Percentiles rank a stretch among this genome's conserved stretches.
Conservation (phyloP, 176 grass and related monocot species). For the Carex littledalei region DNA sequence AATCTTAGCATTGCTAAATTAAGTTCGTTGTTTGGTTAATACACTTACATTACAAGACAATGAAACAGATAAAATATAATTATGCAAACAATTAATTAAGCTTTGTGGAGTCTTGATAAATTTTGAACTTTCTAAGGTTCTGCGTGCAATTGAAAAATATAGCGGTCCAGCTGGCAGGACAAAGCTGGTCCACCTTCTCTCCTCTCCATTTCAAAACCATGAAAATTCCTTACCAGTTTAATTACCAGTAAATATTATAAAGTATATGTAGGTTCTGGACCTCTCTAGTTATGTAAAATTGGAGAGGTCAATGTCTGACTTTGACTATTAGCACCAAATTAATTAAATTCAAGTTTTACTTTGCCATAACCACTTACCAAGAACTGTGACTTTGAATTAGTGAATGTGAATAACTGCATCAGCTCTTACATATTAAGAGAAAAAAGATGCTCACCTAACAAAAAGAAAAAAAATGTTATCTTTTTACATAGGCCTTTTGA, state of each 20-base stretch:
- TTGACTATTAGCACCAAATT: background rate
- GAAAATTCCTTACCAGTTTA: background rate
- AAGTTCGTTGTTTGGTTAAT: background rate
- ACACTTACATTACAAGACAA: background rate
- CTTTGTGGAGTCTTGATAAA: background rate
- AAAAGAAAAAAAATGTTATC: background rate
- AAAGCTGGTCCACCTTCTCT: background rate
- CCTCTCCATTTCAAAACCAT: background rate
- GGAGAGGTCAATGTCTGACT: background rate
- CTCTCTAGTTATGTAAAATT: background rate
- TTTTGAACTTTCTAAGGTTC: background rate
- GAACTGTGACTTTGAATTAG: background rate
- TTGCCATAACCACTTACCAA: background rate
- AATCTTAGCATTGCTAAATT: background rate
- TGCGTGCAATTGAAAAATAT: background rate
- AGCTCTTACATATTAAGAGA: background rate
- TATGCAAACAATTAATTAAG: background rate
- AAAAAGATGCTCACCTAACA: background rate
- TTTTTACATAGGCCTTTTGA: background rate
- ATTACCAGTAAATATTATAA: background rate
- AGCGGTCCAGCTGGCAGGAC: background rate
- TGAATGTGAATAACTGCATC: conserved; percentile 20
- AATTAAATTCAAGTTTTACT: background rate
- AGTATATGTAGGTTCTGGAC: background rate
- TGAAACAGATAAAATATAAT: background rate